Evolutionary conservation across 106 monocot species (phyloP), one percentile per base, ranked within the genome.

Genomic region (Triglochin maritima): DNA sequence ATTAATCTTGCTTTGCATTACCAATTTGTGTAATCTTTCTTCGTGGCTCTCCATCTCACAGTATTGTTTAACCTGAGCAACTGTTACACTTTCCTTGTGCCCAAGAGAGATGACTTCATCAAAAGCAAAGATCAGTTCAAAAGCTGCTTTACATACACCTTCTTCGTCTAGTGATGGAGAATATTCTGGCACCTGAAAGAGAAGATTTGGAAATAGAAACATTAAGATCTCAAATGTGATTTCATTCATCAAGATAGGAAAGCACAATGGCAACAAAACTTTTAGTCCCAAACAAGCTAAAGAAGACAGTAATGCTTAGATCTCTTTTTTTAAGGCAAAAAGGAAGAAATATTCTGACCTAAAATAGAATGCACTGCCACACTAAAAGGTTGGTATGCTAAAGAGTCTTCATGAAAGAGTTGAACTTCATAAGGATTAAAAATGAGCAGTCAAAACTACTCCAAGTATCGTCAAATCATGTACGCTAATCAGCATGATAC

Each of bases 21-120:
- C 84, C 69, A 88, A 61, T 60, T 88, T 91, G 66, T 96, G 96
- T 65, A 91, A 75, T 75, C 65, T 81, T 69, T 96, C 96, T 72
- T 96, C 96, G 52, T 96, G 90, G 58, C 88, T 88, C 73, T 96
- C 96, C 96, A 96, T 96, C 65, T 96, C 96, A 82, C 90, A 91
- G 56, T 91, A 91, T 76, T 96, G 96, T 68, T 84, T 96, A 59
- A 96, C 91, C 70, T 96, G 96, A 57, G 85, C 69, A 79, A 86
- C 75, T 12, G 90, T 86, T 43, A 96, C 83, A 79, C 77, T 91
- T 79, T 96, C 96, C 67, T 91, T 96, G 62, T 91, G 77, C 12
- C 96, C 96, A 69, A 96, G 85, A 64, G 90, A 96, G 59, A 96
- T 87, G 68, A 81, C 83, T 82, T 96, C 96, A 84, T 96, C 96